phyloP scores from a whole-genome alignment of 139 green algal species.

The Marvania coccoides region DNA sequence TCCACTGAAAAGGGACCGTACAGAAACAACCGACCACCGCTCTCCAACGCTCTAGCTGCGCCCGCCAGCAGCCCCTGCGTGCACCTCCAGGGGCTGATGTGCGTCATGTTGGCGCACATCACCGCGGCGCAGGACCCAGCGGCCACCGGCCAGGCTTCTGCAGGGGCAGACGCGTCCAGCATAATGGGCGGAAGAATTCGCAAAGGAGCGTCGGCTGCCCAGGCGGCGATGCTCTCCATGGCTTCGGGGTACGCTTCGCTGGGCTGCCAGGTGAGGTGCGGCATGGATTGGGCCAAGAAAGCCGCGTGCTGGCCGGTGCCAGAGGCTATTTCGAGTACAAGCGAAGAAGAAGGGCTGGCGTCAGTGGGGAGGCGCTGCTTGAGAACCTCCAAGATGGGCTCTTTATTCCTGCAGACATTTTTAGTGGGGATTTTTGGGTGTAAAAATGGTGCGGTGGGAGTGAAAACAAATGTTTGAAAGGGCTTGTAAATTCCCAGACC shows the following conservation, averaged over 20 bases:
- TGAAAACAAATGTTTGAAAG: neutral
- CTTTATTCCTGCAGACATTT: neutral
- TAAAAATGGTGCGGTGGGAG: neutral
- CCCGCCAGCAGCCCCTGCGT: conserved; percentile 40
- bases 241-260: conserved; percentile 22
- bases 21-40: conserved; percentile 19
- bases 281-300: conserved; percentile 23
- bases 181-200: conserved; percentile 16
- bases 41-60: conserved; percentile 13
- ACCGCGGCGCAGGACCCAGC: conserved; percentile 11
- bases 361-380: neutral
- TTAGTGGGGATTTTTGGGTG: neutral
- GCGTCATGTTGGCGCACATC: conserved; percentile 40
- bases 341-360: too few species aligned
- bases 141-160: neutral
- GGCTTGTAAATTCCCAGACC: neutral
- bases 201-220: conserved; percentile 5
- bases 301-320: conserved; percentile 45
- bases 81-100: conserved; percentile 42
- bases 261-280: conserved; percentile 27
- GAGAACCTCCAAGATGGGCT: neutral
- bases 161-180: conserved; percentile 18
- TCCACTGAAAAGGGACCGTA: conserved; percentile 52
- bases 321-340: conserved; percentile 34
- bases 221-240: conserved; percentile 14